Percentiles rank a stretch among this genome's conserved stretches.
Conservation (phyloP, 2,329 filamentous ascomycete species). For the Trichoderma pleuroti region DNA sequence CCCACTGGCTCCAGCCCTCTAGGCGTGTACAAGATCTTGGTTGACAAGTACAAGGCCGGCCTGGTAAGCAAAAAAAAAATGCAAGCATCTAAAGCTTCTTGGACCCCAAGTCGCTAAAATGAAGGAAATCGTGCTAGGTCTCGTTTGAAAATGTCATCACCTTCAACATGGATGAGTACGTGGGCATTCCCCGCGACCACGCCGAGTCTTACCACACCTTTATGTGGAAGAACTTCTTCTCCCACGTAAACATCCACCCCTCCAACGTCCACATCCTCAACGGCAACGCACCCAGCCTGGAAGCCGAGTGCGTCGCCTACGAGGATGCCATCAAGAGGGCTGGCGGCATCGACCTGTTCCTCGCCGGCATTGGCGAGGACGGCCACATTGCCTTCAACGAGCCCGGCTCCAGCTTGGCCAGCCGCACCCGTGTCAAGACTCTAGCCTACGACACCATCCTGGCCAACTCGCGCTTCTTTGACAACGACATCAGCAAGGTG, state of each 20-base stretch:
- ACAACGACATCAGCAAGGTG: constrained; percentile 67
- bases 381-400: constrained; percentile 92
- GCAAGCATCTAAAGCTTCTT: background rate
- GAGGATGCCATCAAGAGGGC: constrained; percentile 70
- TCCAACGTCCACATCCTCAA: constrained; percentile 81
- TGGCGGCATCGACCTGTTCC: constrained; percentile 81
- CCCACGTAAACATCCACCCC: constrained; percentile 75
- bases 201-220: constrained; percentile 86
- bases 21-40: constrained; percentile 72
- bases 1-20: constrained; percentile 81
- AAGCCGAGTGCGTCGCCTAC: constrained; percentile 73
- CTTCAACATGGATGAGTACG: constrained; percentile 94
- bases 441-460: constrained; percentile 83
- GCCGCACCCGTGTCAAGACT: constrained; percentile 80
- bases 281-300: constrained; percentile 72
- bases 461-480: constrained; percentile 82
- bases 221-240: constrained; percentile 93
- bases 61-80: constrained; percentile 37
- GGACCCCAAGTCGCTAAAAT: background rate
- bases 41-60: constrained; percentile 66
- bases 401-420: constrained; percentile 73
- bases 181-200: constrained; percentile 77
- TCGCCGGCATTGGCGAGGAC: constrained; percentile 80
- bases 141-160: constrained; percentile 87
- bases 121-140: constrained; percentile 47